A percentile compares a stretch with the other conserved stretches of the same genome.
Conservation (phyloP, 2,329 filamentous ascomycete genomes). For the Truncatella angustata region DNA sequence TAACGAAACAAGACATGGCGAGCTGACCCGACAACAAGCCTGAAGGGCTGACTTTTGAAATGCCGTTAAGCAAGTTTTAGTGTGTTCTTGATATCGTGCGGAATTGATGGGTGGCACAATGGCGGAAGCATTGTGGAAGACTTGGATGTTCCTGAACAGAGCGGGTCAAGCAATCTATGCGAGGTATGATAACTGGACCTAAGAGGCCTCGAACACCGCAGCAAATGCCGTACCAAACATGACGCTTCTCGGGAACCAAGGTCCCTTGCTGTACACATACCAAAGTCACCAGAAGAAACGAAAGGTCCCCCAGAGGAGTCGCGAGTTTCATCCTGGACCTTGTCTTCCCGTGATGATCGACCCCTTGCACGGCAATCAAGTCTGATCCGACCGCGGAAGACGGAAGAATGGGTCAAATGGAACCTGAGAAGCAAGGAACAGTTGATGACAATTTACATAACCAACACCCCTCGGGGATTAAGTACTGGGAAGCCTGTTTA, state of each 20-base stretch:
- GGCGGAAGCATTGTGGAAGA: neutral
- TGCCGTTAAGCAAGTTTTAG: neutral
- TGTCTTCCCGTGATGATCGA: neutral
- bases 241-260: neutral
- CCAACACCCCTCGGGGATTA: too few relatives aligned
- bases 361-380: neutral
- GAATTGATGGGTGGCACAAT: constrained; percentile 14
- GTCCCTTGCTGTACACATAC: neutral
- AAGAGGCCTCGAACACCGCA: neutral
- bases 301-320: neutral
- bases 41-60: neutral
- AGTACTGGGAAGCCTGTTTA: too few relatives aligned
- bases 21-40: constrained; percentile 1
- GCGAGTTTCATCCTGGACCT: neutral
- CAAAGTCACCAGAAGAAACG: neutral
- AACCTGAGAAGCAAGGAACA: neutral
- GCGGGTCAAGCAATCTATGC: neutral
- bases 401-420: neutral
- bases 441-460: too few relatives aligned
- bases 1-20: neutral
- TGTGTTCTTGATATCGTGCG: neutral
- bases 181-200: neutral
- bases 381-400: neutral
- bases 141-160: too few relatives aligned
- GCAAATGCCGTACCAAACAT: neutral